Base-by-base conservation (phyloP, 768 basidiomycete species). In the Lactifluus echinatus region DNA sequence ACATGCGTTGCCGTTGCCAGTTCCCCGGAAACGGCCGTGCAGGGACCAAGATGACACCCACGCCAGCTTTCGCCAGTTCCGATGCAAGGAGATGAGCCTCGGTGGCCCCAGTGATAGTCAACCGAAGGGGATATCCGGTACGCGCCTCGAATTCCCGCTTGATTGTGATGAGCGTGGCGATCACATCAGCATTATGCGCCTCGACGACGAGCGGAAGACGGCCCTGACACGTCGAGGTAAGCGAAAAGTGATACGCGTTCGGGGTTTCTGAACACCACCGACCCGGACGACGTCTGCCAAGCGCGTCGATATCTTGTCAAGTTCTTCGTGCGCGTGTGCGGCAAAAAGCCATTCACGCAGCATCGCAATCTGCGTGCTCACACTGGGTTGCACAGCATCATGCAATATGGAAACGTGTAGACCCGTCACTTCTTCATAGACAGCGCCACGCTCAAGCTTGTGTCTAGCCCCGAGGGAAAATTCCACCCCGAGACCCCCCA, bases 281-380 rank as follows among this genome's bases (percentile, higher is more conserved):
- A 70, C 71, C 42, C 68, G 63, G 3, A 69, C 69, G 11, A 72
- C 74, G 51, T 70, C 63, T 57, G 68, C 67, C 59, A 77, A 72
- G 50, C 55, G 67, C 24, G 68, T 57, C 64, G 71, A 73, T 7
- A 53, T 21, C 6, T 60, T 66, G 24, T 61, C 63, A 14, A 14
- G 17, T 57, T 70, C 64, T 7, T 72, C 21, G 40, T 42, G 68
- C 37, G 67, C 59, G 56, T 67, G 60, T 51, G 68, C 63, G n/a
- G 65, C 72, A 12, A 84, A 71, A 8, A 94, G 73, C 40, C 90
- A 69, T 5, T 76, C 72, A 2, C 91, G 78, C 48, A 95, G 71
- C 7, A 80, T 73, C 15, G 83, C 84, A 57, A 94, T 83, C 64
- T 93, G 83, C 21, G 84, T 87, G 68, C 90, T 90, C 34, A 90